phyloP scores from a whole-genome alignment of 2,329 filamentous ascomycete genomes.

The Venturia pyrina region DNA sequence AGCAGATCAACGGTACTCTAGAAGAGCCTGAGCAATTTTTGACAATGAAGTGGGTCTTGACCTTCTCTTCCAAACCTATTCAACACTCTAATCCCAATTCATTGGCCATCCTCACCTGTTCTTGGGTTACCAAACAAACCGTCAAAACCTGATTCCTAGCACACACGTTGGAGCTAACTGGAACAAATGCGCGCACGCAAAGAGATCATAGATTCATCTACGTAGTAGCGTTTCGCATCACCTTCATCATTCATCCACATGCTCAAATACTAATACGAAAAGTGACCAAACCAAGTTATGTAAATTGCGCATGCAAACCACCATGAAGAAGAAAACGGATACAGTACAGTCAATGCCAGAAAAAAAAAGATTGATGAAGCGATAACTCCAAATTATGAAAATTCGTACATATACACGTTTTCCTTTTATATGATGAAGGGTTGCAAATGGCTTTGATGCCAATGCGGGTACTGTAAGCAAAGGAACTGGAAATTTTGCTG shows the following conservation, averaged over 20 bases:
- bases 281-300: not conserved
- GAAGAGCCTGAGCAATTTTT: too few relatives aligned
- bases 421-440: not conserved
- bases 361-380: not conserved
- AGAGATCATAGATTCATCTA: not conserved
- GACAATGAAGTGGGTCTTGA: too few relatives aligned
- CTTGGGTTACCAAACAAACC: too few relatives aligned
- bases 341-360: not conserved
- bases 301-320: not conserved
- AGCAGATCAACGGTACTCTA: too few relatives aligned
- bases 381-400: not conserved
- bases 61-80: too few relatives aligned
- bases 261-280: not conserved
- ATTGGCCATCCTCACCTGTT: too few relatives aligned
- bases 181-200: not conserved
- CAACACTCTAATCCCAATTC: too few relatives aligned
- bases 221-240: not conserved
- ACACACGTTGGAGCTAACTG: too few relatives aligned
- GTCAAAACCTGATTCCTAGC: too few relatives aligned
- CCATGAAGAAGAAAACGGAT: not conserved
- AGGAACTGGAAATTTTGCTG: not conserved
- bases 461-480: not conserved
- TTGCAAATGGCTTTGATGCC: not conserved
- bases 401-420: not conserved
- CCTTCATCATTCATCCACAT: not conserved